These are phyloP conservation scores for Ajuga reptans DNA, from an alignment of 305 asterid species.

Conservation along the genomic window DNA sequence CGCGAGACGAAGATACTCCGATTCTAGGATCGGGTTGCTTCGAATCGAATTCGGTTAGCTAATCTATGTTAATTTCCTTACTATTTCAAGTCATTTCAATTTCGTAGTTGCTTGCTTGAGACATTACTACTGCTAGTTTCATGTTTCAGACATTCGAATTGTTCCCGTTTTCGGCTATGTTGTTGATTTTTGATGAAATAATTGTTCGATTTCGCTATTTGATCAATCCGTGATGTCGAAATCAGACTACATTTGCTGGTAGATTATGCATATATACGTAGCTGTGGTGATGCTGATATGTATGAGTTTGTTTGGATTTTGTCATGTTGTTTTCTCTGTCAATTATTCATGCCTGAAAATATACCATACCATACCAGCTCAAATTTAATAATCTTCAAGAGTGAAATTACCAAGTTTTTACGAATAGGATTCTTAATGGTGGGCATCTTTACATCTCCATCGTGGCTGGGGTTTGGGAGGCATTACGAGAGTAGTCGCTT, in stretches of 20 bases:
- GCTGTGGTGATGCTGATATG: constrained; percentile 17
- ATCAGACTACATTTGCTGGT: neutral
- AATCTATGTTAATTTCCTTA: constrained; percentile 28
- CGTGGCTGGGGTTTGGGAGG: constrained; percentile 34
- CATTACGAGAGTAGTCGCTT: constrained; percentile 31
- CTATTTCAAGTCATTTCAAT: neutral
- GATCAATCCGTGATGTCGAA: constrained; percentile 11
- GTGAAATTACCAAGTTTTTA: constrained; percentile 26
- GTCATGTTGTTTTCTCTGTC: constrained; percentile 21
- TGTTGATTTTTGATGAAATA: constrained; percentile 3
- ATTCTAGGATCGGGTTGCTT: constrained; percentile 55
- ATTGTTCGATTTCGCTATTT: neutral
- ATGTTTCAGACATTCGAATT: constrained; percentile 17
- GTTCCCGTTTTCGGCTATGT: constrained; percentile 20
- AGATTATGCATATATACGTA: constrained; percentile 1
- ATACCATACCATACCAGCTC: constrained; percentile 15
- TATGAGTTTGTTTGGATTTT: too few relatives aligned
- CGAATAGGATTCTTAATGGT: constrained; percentile 30
- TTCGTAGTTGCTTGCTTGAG: neutral
- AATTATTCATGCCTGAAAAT: constrained; percentile 28
- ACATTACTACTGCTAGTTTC: constrained; percentile 10
- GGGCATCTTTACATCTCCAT: constrained; percentile 34
- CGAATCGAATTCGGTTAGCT: constrained; percentile 37
- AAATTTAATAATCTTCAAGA: too few relatives aligned
- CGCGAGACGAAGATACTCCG: constrained; percentile 38